A percentile compares a stretch with the other conserved stretches of the same genome.
Conservation (phyloP, 805 yeast species). For the Cyberlindnera saturnus region DNA sequence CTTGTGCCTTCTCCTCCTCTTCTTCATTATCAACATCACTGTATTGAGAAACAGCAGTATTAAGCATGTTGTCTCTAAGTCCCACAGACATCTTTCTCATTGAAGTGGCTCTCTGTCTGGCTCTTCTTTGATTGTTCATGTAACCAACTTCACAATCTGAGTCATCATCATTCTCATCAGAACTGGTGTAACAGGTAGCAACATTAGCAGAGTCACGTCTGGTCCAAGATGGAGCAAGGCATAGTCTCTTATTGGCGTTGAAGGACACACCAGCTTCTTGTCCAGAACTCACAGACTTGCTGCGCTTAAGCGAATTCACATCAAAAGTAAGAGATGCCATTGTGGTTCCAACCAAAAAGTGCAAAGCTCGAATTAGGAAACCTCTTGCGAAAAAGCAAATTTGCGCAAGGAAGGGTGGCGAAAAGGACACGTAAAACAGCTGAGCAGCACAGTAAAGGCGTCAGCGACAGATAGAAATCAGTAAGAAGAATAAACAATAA, state of each 20-base stretch:
- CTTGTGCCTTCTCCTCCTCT: not conserved
- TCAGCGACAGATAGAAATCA: slow-evolving; percentile 12
- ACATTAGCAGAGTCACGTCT: slow-evolving; percentile 18
- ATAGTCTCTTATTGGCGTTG: slow-evolving; percentile 19
- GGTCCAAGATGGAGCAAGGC: slow-evolving; percentile 15
- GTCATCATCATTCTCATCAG: slow-evolving; percentile 14
- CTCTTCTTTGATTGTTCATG: slow-evolving; percentile 20
- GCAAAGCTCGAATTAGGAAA: not conserved
- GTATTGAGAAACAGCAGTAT: slow-evolving; percentile 23
- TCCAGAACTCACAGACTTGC: slow-evolving; percentile 14
- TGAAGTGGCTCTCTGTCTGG: slow-evolving; percentile 22
- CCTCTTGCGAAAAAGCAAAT: not conserved
- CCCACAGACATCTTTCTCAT: slow-evolving; percentile 18
- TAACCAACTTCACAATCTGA: slow-evolving; percentile 20
- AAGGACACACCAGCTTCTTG: slow-evolving; percentile 8
- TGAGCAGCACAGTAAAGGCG: slow-evolving; percentile 28
- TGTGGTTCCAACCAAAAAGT: slow-evolving; percentile 1
- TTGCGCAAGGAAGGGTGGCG: slow-evolving; percentile 4
- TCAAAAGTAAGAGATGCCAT: slow-evolving; percentile 4
- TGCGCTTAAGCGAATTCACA: slow-evolving; percentile 13
- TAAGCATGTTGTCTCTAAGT: slow-evolving; percentile 14
- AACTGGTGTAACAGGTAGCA: slow-evolving; percentile 16
- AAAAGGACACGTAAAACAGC: slow-evolving; percentile 15
- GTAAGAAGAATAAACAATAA: not conserved
- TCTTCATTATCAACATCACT: slow-evolving; percentile 22